Percentiles rank a stretch among this genome's conserved stretches.
These are phyloP conservation scores for Saprolegnia diclina DNA, from an alignment of 352 stramenopile species.

Conservation along the genomic window DNA sequence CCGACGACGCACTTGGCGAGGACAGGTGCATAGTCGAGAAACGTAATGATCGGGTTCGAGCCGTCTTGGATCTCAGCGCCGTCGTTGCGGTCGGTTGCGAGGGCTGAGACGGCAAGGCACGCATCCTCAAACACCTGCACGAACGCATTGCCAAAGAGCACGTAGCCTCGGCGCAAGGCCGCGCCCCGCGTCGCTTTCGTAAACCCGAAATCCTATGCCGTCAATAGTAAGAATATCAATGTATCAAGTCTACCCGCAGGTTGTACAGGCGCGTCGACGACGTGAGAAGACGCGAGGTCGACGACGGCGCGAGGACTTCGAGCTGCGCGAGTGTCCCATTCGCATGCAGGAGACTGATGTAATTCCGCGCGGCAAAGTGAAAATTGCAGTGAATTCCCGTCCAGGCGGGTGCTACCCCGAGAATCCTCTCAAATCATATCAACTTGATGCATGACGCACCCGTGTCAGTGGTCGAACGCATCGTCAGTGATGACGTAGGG, in stretches of 20 bases:
- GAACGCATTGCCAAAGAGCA: constrained; percentile 9
- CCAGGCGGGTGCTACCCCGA: background rate
- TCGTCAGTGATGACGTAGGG: background rate
- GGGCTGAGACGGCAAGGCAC: constrained; percentile 2
- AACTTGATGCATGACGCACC: background rate
- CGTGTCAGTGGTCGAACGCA: background rate
- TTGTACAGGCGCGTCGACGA: constrained; percentile 15
- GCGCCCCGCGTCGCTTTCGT: background rate
- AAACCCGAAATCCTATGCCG: constrained; percentile 16
- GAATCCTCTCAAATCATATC: no score
- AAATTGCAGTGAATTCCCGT: constrained; percentile 9
- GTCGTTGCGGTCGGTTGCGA: constrained; percentile 12
- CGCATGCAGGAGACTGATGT: constrained; percentile 6
- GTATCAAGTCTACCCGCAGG: constrained; percentile 9
- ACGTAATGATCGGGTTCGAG: constrained; percentile 12
- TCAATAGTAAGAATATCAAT: background rate
- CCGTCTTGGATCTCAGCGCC: background rate
- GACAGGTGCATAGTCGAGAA: constrained; percentile 22
- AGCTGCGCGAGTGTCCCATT: background rate
- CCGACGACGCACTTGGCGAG: constrained; percentile 23
- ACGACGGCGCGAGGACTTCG: background rate
- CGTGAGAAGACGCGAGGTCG: constrained; percentile 7
- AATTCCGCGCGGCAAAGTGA: constrained; percentile 12
- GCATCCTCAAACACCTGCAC: constrained; percentile 26
- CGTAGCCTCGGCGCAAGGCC: background rate